phyloP scores from a whole-genome alignment of 805 yeast species.

The Nakazawaea populi region DNA sequence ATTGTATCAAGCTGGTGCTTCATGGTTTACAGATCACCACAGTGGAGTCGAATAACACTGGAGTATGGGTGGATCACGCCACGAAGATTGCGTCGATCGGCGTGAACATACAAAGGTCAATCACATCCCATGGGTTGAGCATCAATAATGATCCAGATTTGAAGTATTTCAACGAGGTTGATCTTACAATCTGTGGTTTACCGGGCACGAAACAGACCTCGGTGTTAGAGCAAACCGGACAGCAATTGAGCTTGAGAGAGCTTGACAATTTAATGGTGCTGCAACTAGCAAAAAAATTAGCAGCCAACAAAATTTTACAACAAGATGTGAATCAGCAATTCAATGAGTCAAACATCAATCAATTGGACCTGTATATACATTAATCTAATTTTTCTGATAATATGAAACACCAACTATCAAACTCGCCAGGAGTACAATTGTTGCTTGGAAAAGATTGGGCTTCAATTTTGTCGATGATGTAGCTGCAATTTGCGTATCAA shows the following conservation, averaged over 20 bases:
- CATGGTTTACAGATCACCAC: constrained; percentile 32
- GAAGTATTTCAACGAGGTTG: constrained; percentile 52
- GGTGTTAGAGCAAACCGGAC: constrained; percentile 25
- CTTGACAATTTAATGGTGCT: constrained; percentile 30
- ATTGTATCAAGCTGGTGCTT: constrained; percentile 24
- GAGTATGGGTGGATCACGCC: constrained; percentile 69
- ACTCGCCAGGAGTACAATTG: constrained; percentile 6
- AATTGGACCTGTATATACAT: constrained; percentile 1
- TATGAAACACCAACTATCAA: constrained; percentile 2
- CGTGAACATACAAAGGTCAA: constrained; percentile 72
- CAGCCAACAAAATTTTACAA: constrained; percentile 14
- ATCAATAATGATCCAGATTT: constrained; percentile 75
- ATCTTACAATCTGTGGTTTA: constrained; percentile 82
- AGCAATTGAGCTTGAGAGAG: constrained; percentile 14
- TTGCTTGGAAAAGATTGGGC: not conserved
- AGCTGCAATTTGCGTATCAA: not conserved
- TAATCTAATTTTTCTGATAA: constrained; percentile 1
- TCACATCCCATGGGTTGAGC: constrained; percentile 88
- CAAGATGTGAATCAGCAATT: constrained; percentile 3
- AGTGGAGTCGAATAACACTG: constrained; percentile 64
- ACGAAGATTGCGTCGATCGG: constrained; percentile 86
- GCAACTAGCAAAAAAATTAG: constrained; percentile 38
- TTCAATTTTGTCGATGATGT: not conserved
- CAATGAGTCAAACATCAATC: not conserved
- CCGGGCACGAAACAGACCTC: constrained; percentile 55